Evolutionary conservation across 2,329 filamentous ascomycete genomes (phyloP).

Genomic region (Ceratocystis destructans): DNA sequence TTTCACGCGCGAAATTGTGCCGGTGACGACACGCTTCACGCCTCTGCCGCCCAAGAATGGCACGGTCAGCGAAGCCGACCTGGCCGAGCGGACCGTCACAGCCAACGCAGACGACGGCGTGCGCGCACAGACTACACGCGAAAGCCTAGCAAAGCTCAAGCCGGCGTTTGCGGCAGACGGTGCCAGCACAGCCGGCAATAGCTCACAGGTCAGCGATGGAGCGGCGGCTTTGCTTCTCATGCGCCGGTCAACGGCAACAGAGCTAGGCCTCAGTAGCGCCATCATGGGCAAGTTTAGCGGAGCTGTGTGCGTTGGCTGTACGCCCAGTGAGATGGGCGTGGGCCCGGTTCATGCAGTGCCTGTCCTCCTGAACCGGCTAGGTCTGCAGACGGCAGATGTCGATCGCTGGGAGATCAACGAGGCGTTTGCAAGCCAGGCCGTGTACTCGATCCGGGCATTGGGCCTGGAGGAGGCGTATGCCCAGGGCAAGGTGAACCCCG

Average conservation of each 20-base stretch:
- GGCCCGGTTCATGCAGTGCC: slow-evolving; percentile 80
- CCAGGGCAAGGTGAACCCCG: slow-evolving; percentile 59
- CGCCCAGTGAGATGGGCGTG: slow-evolving; percentile 87
- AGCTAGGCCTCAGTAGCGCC: slow-evolving; percentile 51
- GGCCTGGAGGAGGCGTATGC: slow-evolving; percentile 42
- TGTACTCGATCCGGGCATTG: slow-evolving; percentile 58
- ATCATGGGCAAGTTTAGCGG: slow-evolving; percentile 78
- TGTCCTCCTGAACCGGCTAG: slow-evolving; percentile 57
- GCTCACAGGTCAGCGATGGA: slow-evolving; percentile 74
- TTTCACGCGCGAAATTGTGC: slow-evolving; percentile 68
- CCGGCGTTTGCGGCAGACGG: slow-evolving; percentile 69
- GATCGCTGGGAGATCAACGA: slow-evolving; percentile 91
- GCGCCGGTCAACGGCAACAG: slow-evolving; percentile 55
- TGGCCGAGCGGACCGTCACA: slow-evolving; percentile 35
- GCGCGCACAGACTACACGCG: slow-evolving; percentile 49
- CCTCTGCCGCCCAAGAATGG: slow-evolving; percentile 44
- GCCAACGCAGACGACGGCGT: slow-evolving; percentile 76
- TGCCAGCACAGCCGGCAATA: slow-evolving; percentile 73
- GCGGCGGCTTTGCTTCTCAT: slow-evolving; percentile 75
- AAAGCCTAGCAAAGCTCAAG: slow-evolving; percentile 66
- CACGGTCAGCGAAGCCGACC: slow-evolving; percentile 28
- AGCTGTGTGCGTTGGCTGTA: slow-evolving; percentile 61
- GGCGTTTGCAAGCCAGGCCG: slow-evolving; percentile 52
- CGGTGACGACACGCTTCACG: slow-evolving; percentile 43
- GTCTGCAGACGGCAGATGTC: slow-evolving; percentile 54